Conservation (phyloP, 2,329 filamentous ascomycete genomes). For the Xenosphaeropsis pyriputrescens region DNA sequence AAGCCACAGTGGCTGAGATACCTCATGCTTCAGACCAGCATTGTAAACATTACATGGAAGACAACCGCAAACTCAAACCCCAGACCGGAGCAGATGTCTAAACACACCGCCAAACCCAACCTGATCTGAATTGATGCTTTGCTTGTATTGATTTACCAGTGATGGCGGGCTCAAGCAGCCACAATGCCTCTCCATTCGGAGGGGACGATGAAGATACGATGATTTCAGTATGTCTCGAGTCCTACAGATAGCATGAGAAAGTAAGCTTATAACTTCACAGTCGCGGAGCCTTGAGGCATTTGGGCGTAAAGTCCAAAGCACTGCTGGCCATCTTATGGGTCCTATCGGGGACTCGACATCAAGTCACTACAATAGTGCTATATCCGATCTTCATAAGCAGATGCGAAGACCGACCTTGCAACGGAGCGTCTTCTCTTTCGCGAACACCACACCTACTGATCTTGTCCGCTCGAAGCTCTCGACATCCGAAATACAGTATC, state of each 20-base stretch:
- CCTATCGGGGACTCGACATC: slow-evolving; percentile 41
- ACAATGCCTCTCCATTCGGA: slow-evolving; percentile 17
- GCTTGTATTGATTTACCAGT: too few relatives aligned
- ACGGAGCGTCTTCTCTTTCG: slow-evolving; percentile 80
- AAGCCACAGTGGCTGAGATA: too few relatives aligned
- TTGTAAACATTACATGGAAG: too few relatives aligned
- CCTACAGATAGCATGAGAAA: not conserved
- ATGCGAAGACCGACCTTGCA: slow-evolving; percentile 73
- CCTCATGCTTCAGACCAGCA: too few relatives aligned
- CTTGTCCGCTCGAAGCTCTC: slow-evolving; percentile 86
- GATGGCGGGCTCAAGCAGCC: slow-evolving; percentile 19
- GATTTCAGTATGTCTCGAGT: slow-evolving; percentile 16
- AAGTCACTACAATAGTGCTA: slow-evolving; percentile 69
- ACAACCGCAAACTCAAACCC: too few relatives aligned
- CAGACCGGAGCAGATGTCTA: too few relatives aligned
- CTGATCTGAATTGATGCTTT: too few relatives aligned
- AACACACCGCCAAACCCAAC: too few relatives aligned
- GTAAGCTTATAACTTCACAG: slow-evolving; percentile 26
- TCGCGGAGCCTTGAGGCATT: slow-evolving; percentile 84
- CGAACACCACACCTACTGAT: slow-evolving; percentile 84
- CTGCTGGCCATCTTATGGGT: slow-evolving; percentile 78
- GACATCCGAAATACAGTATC: slow-evolving; percentile 82
- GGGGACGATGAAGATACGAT: slow-evolving; percentile 16
- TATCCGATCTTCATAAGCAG: slow-evolving; percentile 82
- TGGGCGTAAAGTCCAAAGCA: slow-evolving; percentile 85